These are phyloP conservation scores for Termitomyces sp. DNA, from an alignment of 768 basidiomycete species.

Conservation along the genomic window DNA sequence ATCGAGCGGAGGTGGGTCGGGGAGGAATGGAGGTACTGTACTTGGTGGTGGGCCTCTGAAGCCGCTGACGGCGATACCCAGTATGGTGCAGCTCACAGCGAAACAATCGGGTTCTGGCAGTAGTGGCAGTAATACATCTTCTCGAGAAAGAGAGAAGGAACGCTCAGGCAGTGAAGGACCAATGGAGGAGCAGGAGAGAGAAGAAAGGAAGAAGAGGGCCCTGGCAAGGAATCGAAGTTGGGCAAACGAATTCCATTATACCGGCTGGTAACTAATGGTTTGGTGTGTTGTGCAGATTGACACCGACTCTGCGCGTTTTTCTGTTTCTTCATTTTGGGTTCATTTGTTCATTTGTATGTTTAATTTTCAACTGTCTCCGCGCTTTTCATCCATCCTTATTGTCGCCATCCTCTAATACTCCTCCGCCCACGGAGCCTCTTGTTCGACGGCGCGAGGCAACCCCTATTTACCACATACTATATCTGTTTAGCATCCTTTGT, in stretches of 20 bases:
- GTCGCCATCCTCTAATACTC: slow-evolving; percentile 2
- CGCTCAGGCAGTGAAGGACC: slow-evolving; percentile 14
- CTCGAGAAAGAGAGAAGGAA: slow-evolving; percentile 8
- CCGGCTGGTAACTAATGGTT: slow-evolving; percentile 50
- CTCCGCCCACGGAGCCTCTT: not conserved
- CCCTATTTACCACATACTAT: slow-evolving; percentile 6
- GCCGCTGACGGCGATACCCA: slow-evolving; percentile 32
- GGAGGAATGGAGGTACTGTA: slow-evolving; percentile 13
- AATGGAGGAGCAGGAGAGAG: slow-evolving; percentile 29
- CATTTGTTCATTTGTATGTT: slow-evolving; percentile 14
- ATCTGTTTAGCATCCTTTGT: slow-evolving; percentile 6
- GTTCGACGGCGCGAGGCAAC: not conserved
- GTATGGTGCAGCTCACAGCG: slow-evolving; percentile 38
- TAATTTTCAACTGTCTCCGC: not conserved
- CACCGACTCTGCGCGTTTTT: not conserved
- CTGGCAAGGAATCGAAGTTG: slow-evolving; percentile 64
- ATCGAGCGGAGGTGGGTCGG: slow-evolving; percentile 23
- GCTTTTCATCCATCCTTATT: slow-evolving; percentile 5
- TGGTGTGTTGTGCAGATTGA: not conserved
- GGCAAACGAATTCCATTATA: slow-evolving; percentile 59
- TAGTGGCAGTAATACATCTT: not conserved
- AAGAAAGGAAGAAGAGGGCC: slow-evolving; percentile 39
- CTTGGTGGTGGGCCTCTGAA: slow-evolving; percentile 21
- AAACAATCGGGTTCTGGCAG: slow-evolving; percentile 21
- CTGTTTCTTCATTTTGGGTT: slow-evolving; percentile 8